Conservation (phyloP, 2,329 filamentous ascomycete genomes). For the Venturia asperata region DNA sequence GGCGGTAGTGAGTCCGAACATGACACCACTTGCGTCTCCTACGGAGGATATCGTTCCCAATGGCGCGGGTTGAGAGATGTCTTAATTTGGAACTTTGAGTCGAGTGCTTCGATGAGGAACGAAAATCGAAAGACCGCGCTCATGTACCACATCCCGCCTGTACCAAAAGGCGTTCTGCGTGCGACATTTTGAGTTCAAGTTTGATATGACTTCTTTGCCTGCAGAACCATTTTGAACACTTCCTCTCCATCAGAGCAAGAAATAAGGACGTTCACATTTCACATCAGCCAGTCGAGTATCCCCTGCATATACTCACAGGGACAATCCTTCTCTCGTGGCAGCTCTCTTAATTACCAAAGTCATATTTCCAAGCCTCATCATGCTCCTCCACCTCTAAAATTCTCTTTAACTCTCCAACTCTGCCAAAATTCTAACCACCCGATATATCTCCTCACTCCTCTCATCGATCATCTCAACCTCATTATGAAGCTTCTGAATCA, state of each 20-base stretch:
- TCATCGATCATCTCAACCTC: background rate
- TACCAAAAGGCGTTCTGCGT: background rate
- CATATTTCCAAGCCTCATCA: background rate
- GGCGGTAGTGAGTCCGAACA: background rate
- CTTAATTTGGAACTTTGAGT: background rate
- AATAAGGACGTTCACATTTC: background rate
- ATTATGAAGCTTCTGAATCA: background rate
- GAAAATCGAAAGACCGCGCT: background rate
- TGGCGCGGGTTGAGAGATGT: background rate
- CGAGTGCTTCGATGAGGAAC: too few species aligned
- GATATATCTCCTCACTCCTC: background rate
- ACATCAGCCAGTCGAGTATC: background rate
- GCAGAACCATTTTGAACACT: background rate
- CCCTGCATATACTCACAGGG: background rate
- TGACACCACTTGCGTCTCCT: slow-evolving; percentile 11
- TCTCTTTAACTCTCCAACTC: background rate
- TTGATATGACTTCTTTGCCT: background rate
- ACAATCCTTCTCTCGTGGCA: background rate
- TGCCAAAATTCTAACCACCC: background rate
- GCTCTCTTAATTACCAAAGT: background rate
- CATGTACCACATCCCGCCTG: background rate
- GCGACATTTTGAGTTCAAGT: background rate
- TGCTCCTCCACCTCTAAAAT: background rate
- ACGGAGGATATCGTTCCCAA: background rate
- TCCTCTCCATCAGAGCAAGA: background rate